Evolutionary conservation across 768 basidiomycete species (phyloP), one percentile per base, ranked within the genome.

Genomic region (Suillus tomentosus): DNA sequence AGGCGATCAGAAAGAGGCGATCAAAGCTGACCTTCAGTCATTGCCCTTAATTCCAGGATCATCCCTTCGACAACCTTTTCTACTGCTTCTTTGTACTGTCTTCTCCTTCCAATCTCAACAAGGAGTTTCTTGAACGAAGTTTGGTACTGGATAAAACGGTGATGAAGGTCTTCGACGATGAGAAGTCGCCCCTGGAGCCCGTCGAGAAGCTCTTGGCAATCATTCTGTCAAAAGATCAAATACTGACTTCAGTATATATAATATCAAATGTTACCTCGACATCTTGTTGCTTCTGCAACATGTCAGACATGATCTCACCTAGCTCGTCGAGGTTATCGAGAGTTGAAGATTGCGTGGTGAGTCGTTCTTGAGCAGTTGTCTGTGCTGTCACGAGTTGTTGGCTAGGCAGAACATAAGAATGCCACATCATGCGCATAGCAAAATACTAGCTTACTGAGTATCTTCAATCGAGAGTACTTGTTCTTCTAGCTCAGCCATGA

Each of bases 241-340:
- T 53, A 42, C 36, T 39, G 37, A 19, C n/a, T 15, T 54, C 40
- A 42, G 15, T 31, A 50, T 54, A 50, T 54, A 62, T 36, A 31
- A 10, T 36, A 10, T 55, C 34, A 34, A 40, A 42, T 65, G 77
- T 19, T 57, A 90, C 91, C 82, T 94, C 90, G 7, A 91, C 84
- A 7, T 76, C 74, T 61, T 90, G 84, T 71, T 93, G 91, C 15
- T 81, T 84, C 50, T 83, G 80, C 6, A 94, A 74, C 89, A 94
- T 92, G 60, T 89, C 88, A 0, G 80, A 79, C 87, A 94, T 92
- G 60, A 92, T 90, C 22, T 89, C 87, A 2, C 87, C 92, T 4
- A 94, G 81, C 67, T 89, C 87, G 55, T 94, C 91, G 22, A 94
- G 79, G 68, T 91, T 85, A 58, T 86, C 82, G 36, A 94, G 74